These are phyloP conservation scores for Strobilomyces dryophilus DNA, from an alignment of 768 basidiomycete genomes.

Conservation along the genomic window DNA sequence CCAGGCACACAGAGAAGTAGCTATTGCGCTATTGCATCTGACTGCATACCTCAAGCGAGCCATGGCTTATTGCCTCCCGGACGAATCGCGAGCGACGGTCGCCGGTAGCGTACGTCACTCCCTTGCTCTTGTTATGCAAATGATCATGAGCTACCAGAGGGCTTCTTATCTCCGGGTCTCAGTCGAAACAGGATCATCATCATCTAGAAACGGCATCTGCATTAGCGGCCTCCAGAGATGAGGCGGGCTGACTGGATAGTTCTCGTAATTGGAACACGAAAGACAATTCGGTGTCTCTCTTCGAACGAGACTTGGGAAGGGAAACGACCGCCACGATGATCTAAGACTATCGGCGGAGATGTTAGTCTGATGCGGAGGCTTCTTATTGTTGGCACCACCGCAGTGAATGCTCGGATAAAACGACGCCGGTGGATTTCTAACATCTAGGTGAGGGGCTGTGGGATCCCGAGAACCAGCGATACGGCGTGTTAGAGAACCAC, in stretches of 20 bases:
- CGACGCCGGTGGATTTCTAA: constrained; percentile 3
- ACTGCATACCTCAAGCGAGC: too few relatives aligned
- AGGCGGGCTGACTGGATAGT: background rate
- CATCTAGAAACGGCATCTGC: background rate
- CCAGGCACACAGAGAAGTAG: background rate
- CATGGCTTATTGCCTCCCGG: background rate
- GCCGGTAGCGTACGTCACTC: background rate
- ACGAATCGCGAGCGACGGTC: background rate
- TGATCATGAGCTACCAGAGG: background rate
- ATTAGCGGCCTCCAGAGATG: background rate
- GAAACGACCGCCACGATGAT: background rate
- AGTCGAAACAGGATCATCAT: background rate
- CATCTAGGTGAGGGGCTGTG: background rate
- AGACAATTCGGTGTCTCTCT: background rate
- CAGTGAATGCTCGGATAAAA: constrained; percentile 5
- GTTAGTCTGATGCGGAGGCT: background rate
- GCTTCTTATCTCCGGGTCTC: background rate
- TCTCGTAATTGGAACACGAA: background rate
- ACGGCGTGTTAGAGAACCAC: background rate
- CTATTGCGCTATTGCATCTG: background rate
- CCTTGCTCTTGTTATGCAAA: background rate
- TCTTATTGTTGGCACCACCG: constrained; percentile 2
- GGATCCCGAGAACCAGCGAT: background rate
- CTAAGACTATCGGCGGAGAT: constrained; percentile 6
- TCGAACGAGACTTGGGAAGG: background rate